phyloP scores from a whole-genome alignment of 108 stramenopile species.

The Stephanodiscus triporus region DNA sequence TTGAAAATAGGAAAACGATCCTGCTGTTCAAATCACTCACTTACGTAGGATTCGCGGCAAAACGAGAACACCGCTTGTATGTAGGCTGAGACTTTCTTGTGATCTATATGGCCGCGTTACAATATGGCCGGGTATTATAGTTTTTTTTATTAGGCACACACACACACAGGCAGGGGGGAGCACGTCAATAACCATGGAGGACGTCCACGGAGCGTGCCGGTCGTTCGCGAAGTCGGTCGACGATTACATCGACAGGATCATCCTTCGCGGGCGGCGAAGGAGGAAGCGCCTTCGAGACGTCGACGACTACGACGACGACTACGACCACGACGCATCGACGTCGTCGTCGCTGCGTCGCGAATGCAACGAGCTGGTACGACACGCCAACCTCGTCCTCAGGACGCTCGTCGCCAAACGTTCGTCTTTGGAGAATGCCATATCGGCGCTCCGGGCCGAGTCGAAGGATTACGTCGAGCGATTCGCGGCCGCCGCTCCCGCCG shows the following conservation, averaged over 20 bases:
- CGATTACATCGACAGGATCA: not conserved
- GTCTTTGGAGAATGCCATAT: conserved; percentile 25
- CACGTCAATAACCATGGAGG: no score
- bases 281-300: no score
- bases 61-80: no score
- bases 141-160: no score
- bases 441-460: conserved; percentile 27
- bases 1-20: no score
- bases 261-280: not conserved
- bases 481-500: not conserved
- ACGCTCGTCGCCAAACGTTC: conserved; percentile 30
- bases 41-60: no score
- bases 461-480: conserved; percentile 16
- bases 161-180: no score
- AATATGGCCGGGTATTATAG: no score
- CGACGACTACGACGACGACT: not conserved
- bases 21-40: no score
- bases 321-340: not conserved
- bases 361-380: conserved; percentile 15
- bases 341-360: conserved; percentile 4
- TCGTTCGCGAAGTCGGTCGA: not conserved
- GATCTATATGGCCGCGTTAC: no score
- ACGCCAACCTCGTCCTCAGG: conserved; percentile 43
- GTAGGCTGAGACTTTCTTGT: no score
- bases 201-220: not conserved